These are phyloP conservation scores for Colletotrichum sp. DNA, from an alignment of 2,329 filamentous ascomycete species.

Conservation along the genomic window DNA sequence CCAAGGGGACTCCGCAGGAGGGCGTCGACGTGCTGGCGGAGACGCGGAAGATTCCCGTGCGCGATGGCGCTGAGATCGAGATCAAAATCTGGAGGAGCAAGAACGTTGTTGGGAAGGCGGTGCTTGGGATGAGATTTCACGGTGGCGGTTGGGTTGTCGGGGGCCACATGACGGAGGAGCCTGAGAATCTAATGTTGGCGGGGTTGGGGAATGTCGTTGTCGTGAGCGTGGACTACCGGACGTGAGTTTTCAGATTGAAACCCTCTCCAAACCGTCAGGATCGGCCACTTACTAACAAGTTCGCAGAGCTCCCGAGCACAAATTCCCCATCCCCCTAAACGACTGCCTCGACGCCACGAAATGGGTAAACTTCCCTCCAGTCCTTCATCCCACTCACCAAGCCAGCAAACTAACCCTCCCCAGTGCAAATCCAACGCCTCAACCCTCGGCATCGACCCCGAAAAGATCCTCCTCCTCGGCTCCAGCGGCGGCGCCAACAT, in stretches of 20 bases:
- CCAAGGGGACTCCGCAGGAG: conserved; percentile 32
- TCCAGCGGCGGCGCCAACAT: conserved; percentile 40
- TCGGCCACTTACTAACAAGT: conserved; percentile 9
- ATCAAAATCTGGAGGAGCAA: conserved; percentile 38
- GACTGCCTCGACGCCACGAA: conserved; percentile 40
- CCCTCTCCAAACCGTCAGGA: background rate
- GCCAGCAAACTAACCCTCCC: background rate
- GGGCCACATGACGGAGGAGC: conserved; percentile 35
- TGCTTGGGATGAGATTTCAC: conserved; percentile 38
- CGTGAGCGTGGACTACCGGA: conserved; percentile 40
- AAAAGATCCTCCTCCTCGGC: conserved; percentile 39
- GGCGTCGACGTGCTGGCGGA: conserved; percentile 36
- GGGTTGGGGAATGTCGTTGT: conserved; percentile 36
- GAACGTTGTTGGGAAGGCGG: conserved; percentile 10
- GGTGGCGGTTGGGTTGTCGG: conserved; percentile 41
- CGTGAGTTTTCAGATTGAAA: conserved; percentile 26
- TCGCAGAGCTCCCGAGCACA: conserved; percentile 39
- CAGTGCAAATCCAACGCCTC: conserved; percentile 33
- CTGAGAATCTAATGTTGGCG: conserved; percentile 38
- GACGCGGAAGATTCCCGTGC: conserved; percentile 29
- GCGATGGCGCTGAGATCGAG: conserved; percentile 37
- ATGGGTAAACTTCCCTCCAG: conserved; percentile 33
- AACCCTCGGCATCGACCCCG: conserved; percentile 33
- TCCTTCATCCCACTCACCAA: background rate
- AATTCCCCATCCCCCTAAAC: conserved; percentile 36